Evolutionary conservation across 2,329 filamentous ascomycete species (phyloP).

Genomic region (Phoma sp.): DNA sequence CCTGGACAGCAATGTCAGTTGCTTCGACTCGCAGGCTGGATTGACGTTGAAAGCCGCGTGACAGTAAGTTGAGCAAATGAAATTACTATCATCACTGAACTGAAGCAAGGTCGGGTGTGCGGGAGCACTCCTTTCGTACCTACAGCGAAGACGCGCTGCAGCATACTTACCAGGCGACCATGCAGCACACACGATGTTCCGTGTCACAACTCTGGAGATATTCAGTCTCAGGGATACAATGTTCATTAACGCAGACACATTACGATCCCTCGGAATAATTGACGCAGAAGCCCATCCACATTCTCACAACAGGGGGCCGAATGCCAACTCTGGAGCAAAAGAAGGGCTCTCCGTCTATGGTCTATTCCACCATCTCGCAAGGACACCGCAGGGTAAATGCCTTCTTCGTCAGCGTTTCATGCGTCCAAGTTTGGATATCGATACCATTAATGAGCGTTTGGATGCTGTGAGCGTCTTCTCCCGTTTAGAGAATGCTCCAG

Average conservation of each 20-base stretch:
- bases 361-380: slow-evolving; percentile 75
- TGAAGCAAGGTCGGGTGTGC: slow-evolving; percentile 73
- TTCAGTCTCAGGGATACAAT: slow-evolving; percentile 71
- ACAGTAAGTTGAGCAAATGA: slow-evolving; percentile 57
- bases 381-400: slow-evolving; percentile 78
- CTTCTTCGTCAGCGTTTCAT: slow-evolving; percentile 81
- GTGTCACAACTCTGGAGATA: slow-evolving; percentile 71
- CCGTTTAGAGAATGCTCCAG: slow-evolving; percentile 68
- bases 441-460: slow-evolving; percentile 73
- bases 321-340: slow-evolving; percentile 68
- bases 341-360: slow-evolving; percentile 86
- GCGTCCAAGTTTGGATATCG: slow-evolving; percentile 73
- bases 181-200: slow-evolving; percentile 61
- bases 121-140: slow-evolving; percentile 81
- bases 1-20: slow-evolving; percentile 67
- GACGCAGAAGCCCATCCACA: slow-evolving; percentile 84
- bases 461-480: slow-evolving; percentile 71
- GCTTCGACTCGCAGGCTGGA: slow-evolving; percentile 70
- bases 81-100: neutral
- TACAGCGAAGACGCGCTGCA: slow-evolving; percentile 71
- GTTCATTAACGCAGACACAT: slow-evolving; percentile 81
- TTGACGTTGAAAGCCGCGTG: slow-evolving; percentile 75
- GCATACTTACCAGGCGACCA: slow-evolving; percentile 67
- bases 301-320: slow-evolving; percentile 74
- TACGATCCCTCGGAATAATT: slow-evolving; percentile 83